These are phyloP conservation scores for Russula foetens DNA, from an alignment of 768 basidiomycete species.

Conservation along the genomic window DNA sequence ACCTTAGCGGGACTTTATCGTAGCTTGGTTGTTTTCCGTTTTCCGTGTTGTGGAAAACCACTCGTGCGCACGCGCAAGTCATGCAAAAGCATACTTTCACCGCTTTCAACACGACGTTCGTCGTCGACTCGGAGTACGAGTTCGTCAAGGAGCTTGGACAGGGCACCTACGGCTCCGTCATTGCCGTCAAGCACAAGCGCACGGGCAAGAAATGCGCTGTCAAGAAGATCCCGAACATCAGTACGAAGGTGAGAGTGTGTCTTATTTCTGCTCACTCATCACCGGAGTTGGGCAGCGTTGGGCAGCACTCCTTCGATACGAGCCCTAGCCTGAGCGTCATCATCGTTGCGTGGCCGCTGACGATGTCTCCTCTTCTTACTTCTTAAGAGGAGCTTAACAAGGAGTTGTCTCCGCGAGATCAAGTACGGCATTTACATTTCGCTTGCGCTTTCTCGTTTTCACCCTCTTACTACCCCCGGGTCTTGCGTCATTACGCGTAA, in stretches of 20 bases:
- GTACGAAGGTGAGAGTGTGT: conserved; percentile 65
- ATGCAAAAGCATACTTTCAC: conserved; percentile 76
- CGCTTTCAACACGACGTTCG: conserved; percentile 77
- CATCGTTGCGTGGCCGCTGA: no score
- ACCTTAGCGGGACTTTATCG: no score
- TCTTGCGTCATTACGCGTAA: neutral
- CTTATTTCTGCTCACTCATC: no score
- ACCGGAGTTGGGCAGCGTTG: no score
- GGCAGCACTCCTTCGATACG: no score
- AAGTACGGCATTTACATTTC: conserved; percentile 35
- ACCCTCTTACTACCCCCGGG: no score
- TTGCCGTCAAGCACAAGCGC: conserved; percentile 73
- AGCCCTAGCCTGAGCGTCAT: no score
- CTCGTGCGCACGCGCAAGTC: neutral
- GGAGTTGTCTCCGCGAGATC: conserved; percentile 93
- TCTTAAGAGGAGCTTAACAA: conserved; percentile 85
- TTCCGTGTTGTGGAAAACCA: no score
- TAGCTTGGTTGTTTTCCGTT: no score
- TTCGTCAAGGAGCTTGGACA: conserved; percentile 97
- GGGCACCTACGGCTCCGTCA: conserved; percentile 91
- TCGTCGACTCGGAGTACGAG: conserved; percentile 84
- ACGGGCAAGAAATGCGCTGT: conserved; percentile 88
- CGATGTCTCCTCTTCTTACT: no score
- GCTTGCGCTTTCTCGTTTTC: neutral
- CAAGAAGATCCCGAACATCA: conserved; percentile 94